Evolutionary conservation across 192 early-diverging fungal species (phyloP).

Genomic region (Gonapodya prolifera): DNA sequence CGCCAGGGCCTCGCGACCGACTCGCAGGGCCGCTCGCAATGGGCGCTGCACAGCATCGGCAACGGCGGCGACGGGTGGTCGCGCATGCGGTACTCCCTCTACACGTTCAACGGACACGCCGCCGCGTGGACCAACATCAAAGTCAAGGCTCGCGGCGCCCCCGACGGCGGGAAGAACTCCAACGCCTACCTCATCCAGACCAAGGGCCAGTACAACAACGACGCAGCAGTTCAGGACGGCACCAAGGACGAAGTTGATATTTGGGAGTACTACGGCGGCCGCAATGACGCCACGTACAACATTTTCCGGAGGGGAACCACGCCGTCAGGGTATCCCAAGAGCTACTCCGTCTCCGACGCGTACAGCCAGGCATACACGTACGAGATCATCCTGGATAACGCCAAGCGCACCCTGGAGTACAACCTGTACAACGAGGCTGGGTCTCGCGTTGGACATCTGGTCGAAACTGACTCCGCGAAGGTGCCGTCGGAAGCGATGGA

Average conservation of each 20-base stretch:
- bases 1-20: too few relatives aligned
- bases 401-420: not conserved
- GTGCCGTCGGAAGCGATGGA: conserved; percentile 2
- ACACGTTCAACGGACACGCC: not conserved
- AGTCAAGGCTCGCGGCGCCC: not conserved
- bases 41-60: too few relatives aligned
- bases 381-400: conserved; percentile 7
- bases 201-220: conserved; percentile 5
- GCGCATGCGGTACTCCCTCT: not conserved
- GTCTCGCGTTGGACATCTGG: not conserved
- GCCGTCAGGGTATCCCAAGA: not conserved
- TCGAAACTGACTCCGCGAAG: not conserved
- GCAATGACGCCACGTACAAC: not conserved
- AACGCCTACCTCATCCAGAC: conserved; percentile 7
- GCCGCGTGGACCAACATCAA: not conserved
- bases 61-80: conserved; percentile 4
- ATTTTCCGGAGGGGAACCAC: not conserved
- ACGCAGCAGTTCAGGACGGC: conserved; percentile 6
- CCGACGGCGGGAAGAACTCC: conserved; percentile 7
- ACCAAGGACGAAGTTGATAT: conserved; percentile 6
- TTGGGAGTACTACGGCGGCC: conserved; percentile 7
- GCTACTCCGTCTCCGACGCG: not conserved
- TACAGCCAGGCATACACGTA: not conserved
- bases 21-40: too few relatives aligned
- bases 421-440: not conserved